Percentiles rank a stretch among this genome's conserved stretches.
Conservation (phyloP, 1,139 yeast species). For the Saccharomycopsis crataegensis region DNA sequence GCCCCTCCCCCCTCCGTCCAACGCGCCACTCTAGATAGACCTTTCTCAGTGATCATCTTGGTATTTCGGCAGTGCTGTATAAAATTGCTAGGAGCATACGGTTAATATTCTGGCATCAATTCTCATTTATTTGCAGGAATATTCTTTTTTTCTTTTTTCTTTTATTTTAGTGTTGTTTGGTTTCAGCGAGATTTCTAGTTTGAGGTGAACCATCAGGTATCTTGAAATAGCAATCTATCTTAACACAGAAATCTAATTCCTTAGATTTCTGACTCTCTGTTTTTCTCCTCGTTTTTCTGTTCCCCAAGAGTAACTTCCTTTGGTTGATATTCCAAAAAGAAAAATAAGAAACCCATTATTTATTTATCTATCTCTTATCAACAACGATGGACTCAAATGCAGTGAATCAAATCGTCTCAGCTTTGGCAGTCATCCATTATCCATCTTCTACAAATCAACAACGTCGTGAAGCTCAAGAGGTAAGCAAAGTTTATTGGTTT, state of each 20-base stretch:
- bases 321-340: not conserved
- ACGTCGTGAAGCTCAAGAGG: constrained; percentile 55
- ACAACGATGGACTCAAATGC: constrained; percentile 54
- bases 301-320: not conserved
- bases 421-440: constrained; percentile 72
- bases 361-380: not conserved
- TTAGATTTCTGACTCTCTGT: not conserved
- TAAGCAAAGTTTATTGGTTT: not conserved
- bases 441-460: constrained; percentile 59
- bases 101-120: too few relatives aligned
- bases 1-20: too few relatives aligned
- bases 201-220: too few relatives aligned
- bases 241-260: not conserved
- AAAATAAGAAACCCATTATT: not conserved
- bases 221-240: not conserved
- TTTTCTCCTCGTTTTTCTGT: not conserved
- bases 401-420: constrained; percentile 61
- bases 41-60: too few relatives aligned
- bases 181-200: too few relatives aligned
- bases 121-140: too few relatives aligned
- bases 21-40: too few relatives aligned
- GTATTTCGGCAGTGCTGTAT: too few relatives aligned
- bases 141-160: too few relatives aligned
- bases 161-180: too few relatives aligned
- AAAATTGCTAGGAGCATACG: too few relatives aligned